phyloP scores from a whole-genome alignment of 2,329 filamentous ascomycete genomes.

The Paracorniculantispora psalliotae region DNA sequence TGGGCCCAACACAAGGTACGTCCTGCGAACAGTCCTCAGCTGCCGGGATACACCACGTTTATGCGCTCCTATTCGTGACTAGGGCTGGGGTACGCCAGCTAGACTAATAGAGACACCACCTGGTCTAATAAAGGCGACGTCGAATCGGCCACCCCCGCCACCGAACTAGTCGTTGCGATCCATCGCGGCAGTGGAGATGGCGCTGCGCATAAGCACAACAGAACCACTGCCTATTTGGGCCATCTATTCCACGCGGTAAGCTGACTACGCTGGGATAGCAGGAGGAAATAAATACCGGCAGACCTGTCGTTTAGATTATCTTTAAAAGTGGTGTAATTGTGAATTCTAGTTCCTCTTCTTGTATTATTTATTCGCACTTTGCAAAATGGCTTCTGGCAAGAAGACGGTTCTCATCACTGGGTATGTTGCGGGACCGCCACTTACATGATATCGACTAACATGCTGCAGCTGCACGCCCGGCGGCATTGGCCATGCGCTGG shows the following conservation, averaged over 20 bases:
- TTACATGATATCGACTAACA: neutral
- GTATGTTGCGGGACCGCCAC: neutral
- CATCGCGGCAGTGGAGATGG: neutral
- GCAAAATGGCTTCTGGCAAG: neutral
- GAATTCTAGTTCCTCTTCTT: neutral
- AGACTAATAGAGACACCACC: too few species aligned
- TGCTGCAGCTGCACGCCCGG: conserved; percentile 22
- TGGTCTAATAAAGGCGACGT: too few species aligned
- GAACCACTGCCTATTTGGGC: neutral
- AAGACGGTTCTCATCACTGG: conserved; percentile 6
- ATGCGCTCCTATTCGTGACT: too few species aligned
- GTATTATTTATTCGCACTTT: neutral
- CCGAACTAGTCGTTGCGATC: neutral
- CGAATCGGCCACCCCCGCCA: too few species aligned
- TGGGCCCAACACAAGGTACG: too few species aligned
- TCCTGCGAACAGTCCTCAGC: too few species aligned
- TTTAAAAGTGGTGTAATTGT: too few species aligned
- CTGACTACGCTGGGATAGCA: neutral
- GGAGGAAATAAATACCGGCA: neutral
- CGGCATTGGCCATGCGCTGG: conserved; percentile 45
- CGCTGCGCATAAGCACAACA: neutral
- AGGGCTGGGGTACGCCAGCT: too few species aligned
- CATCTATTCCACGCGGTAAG: neutral
- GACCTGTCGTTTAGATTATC: too few species aligned
- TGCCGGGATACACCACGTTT: too few species aligned